A percentile compares a stretch with the other conserved stretches of the same genome.
phyloP scores from a whole-genome alignment of 805 yeast species.

The Ogataea polymorpha region DNA sequence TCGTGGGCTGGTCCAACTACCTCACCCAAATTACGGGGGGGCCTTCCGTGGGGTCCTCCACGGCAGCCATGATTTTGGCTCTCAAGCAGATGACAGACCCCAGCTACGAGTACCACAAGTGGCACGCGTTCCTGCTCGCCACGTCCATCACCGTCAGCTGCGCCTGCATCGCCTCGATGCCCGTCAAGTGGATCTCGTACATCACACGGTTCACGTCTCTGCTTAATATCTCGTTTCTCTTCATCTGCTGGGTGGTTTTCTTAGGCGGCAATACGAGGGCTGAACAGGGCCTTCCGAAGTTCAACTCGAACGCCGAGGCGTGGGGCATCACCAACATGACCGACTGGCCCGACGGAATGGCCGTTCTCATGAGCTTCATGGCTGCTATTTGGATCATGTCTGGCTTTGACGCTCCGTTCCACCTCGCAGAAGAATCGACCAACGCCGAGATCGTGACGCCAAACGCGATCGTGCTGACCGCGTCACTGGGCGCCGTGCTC shows the following conservation, averaged over 20 bases:
- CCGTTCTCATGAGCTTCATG: constrained; percentile 53
- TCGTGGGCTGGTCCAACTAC: constrained; percentile 65
- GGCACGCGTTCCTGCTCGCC: constrained; percentile 50
- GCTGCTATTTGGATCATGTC: constrained; percentile 73
- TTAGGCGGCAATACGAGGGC: constrained; percentile 47
- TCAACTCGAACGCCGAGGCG: constrained; percentile 46
- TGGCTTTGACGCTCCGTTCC: constrained; percentile 75
- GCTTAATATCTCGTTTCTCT: constrained; percentile 47
- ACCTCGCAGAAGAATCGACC: constrained; percentile 68
- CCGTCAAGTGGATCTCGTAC: constrained; percentile 52
- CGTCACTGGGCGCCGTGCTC: constrained; percentile 50
- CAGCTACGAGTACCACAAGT: constrained; percentile 40
- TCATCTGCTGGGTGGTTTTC: constrained; percentile 51
- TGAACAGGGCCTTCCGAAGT: constrained; percentile 40
- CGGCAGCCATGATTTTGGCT: constrained; percentile 56
- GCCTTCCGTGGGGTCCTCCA: constrained; percentile 56
- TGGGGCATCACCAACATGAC: constrained; percentile 58
- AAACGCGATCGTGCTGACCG: constrained; percentile 60
- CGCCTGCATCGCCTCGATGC: constrained; percentile 47
- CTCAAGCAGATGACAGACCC: constrained; percentile 41
- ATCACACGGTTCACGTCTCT: constrained; percentile 49
- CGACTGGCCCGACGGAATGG: constrained; percentile 62
- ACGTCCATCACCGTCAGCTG: constrained; percentile 49
- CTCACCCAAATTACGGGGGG: constrained; percentile 60
- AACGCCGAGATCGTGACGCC: constrained; percentile 66